Conservation (phyloP, 2,329 filamentous ascomycete species). For the Verticillium klebahnii region DNA sequence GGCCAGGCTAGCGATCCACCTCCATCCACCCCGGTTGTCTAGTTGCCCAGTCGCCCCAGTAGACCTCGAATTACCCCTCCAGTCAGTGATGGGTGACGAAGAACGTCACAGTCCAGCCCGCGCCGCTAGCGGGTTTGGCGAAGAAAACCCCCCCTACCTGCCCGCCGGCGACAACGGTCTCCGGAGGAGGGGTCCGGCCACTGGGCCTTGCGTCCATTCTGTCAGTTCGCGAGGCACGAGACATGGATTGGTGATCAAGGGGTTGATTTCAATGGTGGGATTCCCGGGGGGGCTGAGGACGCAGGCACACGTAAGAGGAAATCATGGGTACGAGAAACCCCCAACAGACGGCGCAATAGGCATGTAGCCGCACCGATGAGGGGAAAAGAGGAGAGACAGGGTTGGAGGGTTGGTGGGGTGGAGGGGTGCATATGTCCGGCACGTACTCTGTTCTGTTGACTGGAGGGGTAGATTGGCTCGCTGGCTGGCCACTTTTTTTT, state of each 20-base stretch:
- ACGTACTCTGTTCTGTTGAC: neutral
- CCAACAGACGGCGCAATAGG: neutral
- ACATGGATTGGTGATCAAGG: neutral
- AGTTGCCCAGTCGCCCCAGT: neutral
- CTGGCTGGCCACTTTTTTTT: neutral
- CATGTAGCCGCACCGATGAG: neutral
- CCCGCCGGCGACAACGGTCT: neutral
- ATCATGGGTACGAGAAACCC: neutral
- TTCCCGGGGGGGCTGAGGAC: neutral
- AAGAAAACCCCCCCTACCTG: neutral
- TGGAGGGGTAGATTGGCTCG: neutral
- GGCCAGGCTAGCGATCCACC: constrained; percentile 8
- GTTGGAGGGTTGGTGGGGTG: neutral
- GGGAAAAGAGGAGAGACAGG: neutral
- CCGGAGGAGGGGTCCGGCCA: neutral
- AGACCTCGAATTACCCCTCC: neutral
- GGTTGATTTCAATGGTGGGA: constrained; percentile 3
- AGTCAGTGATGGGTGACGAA: neutral
- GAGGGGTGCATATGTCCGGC: neutral
- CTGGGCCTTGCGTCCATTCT: neutral
- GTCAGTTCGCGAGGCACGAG: neutral
- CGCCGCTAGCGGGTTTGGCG: neutral
- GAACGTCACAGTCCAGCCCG: neutral
- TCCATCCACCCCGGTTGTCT: neutral
- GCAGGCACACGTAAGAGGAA: constrained; percentile 2